Conservation (phyloP, 2,329 filamentous ascomycete species). For the Fusarium chlamydosporum region DNA sequence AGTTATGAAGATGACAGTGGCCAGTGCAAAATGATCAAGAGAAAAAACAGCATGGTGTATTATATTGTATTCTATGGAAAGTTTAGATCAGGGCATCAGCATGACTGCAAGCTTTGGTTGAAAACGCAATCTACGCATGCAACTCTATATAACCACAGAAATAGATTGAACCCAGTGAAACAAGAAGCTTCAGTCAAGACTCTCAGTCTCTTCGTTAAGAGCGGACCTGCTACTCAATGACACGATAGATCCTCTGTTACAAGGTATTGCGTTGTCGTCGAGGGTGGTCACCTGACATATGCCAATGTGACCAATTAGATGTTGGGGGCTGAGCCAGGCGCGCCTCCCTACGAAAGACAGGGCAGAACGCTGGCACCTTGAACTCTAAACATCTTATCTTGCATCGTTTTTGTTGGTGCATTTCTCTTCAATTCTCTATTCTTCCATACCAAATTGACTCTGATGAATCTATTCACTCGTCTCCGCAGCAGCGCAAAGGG, state of each 20-base stretch:
- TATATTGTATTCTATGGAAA: too few relatives aligned
- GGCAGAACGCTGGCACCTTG: not conserved
- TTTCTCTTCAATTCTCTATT: not conserved
- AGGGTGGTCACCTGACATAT: not conserved
- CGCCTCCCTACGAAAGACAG: slow-evolving; percentile 13
- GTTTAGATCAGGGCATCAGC: too few relatives aligned
- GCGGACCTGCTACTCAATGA: not conserved
- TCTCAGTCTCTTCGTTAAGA: not conserved
- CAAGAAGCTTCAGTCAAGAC: not conserved
- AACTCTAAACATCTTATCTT: not conserved
- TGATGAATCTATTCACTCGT: slow-evolving; percentile 22
- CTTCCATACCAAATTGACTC: too few relatives aligned
- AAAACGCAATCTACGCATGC: too few relatives aligned
- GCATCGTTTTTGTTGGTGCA: accelerated
- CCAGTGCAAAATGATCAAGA: too few relatives aligned
- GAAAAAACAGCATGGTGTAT: too few relatives aligned
- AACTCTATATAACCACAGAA: too few relatives aligned
- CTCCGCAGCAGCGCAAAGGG: slow-evolving; percentile 16
- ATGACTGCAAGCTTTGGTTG: too few relatives aligned
- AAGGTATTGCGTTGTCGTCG: not conserved
- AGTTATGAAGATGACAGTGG: too few relatives aligned
- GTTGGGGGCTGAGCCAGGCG: slow-evolving; percentile 11
- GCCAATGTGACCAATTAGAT: not conserved
- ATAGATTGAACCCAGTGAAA: too few relatives aligned
- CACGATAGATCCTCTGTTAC: accelerated